phyloP scores from a whole-genome alignment of 345 rosid genomes.

The Microthlaspi erraticum region DNA sequence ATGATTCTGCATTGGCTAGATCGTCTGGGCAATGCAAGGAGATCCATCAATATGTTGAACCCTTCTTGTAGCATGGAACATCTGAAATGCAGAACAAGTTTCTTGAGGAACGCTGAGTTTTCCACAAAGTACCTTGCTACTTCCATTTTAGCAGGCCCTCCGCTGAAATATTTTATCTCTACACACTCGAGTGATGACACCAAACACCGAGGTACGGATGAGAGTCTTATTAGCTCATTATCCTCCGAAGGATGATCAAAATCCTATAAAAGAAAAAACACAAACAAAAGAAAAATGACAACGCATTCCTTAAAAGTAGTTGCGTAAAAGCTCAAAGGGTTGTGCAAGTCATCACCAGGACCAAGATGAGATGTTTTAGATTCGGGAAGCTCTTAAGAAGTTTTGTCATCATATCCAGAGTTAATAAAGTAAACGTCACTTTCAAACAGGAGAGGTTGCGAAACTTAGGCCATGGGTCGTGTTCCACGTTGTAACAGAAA shows the following conservation, averaged over 20 bases:
- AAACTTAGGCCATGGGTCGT: conserved; percentile 25
- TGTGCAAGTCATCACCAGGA: background rate
- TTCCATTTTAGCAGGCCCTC: conserved; percentile 22
- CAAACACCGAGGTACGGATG: conserved; percentile 29
- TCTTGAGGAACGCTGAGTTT: conserved; percentile 20
- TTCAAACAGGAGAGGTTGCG: conserved; percentile 14
- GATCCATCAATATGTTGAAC: conserved; percentile 1
- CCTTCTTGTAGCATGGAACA: background rate
- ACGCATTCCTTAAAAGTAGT: background rate
- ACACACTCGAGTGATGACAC: conserved; percentile 35
- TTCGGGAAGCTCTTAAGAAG: conserved; percentile 23
- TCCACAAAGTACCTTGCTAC: conserved; percentile 28
- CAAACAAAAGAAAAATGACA: background rate
- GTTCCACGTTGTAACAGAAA: background rate
- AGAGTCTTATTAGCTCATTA: background rate
- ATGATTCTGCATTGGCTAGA: conserved; percentile 3
- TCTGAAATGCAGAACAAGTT: conserved; percentile 14
- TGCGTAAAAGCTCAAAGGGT: background rate
- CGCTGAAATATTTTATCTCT: conserved; percentile 2
- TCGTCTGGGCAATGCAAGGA: conserved; percentile 36
- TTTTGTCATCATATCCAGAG: background rate
- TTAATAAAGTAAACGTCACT: background rate
- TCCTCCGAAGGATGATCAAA: background rate
- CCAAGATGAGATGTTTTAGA: conserved; percentile 21
- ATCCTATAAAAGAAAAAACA: conserved; percentile 17